Evolutionary conservation across 1,139 yeast species (phyloP), one percentile per base, ranked within the genome.

Genomic region (Hanseniaspora sp.): DNA sequence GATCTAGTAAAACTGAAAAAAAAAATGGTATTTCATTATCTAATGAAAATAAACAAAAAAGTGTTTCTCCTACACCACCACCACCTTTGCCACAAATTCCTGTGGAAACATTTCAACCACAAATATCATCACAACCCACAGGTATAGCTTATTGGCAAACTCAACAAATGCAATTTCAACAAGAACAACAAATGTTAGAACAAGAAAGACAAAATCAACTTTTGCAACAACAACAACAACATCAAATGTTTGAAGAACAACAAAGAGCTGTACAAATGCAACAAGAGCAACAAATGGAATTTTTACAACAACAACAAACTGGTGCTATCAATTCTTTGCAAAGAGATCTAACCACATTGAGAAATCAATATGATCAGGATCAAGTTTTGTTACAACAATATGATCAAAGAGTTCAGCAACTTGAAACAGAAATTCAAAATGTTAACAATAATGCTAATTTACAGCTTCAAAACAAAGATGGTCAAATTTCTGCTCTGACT

Each of bases 341-440:
- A 64, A 82, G 87, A 61, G 95, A 88, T 64, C 70, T 88, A 55
- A 71, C 86, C 46, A 79, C 82, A 64, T 74, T 87, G 59, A 79
- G 83, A 60, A 86, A 83, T 47, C 96, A 87, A 64, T 86, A 84
- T 63, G 95, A 88, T 60, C 86, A 83, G 62, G 95, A 86, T 65
- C 96, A 87, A 67, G 74, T 79, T 61, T 72, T 90, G 70, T 74
- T 90, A 57, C 87, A 84, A 65, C 96, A 88, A 66, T 90, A 90
- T 66, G 96, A 90, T 64, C 77, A 82, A 55, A 75, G 95, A 57
- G 96, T 90, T 18, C 85, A 84, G 66, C 78, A 83, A 46, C 76
- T 90, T 60, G 97, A 90, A 69, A 74, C 73, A 45, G 96, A 90
- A 63, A 71, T 88, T 59, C 64, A 68, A 39, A 79, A 78, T 54